Conservation (phyloP, 257 asterid species). For the Handroanthus guayacan region DNA sequence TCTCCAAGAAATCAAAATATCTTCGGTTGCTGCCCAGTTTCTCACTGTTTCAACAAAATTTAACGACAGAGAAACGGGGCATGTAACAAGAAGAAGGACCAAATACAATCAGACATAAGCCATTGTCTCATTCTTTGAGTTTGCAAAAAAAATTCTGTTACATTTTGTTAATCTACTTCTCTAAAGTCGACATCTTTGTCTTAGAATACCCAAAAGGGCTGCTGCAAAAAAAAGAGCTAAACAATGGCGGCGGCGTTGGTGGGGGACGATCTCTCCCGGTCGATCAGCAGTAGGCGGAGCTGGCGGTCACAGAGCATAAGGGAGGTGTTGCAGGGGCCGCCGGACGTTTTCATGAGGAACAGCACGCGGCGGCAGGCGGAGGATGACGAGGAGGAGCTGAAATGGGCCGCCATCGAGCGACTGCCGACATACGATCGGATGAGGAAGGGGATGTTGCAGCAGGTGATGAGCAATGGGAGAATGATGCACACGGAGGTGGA, state of each 20-base stretch:
- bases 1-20: conserved; percentile 1
- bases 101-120: background rate
- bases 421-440: conserved; percentile 76
- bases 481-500: conserved; percentile 61
- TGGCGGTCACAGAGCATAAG: conserved; percentile 70
- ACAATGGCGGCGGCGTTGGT: conserved; percentile 57
- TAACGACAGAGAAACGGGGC: conserved; percentile 25
- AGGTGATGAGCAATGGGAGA: conserved; percentile 63
- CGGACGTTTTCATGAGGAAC: conserved; percentile 64
- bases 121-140: conserved; percentile 27
- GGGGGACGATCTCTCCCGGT: conserved; percentile 61
- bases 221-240: background rate
- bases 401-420: conserved; percentile 93
- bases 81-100: background rate
- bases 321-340: conserved; percentile 71
- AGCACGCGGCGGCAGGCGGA: conserved; percentile 61
- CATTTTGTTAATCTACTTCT: background rate
- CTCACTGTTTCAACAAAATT: background rate
- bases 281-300: conserved; percentile 60
- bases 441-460: conserved; percentile 73
- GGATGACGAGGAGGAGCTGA: conserved; percentile 86
- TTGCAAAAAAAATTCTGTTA: background rate
- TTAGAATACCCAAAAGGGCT: background rate
- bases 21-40: background rate
- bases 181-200: background rate